Base-by-base conservation (phyloP, 768 basidiomycete species). In the Phylloporus sp. region DNA sequence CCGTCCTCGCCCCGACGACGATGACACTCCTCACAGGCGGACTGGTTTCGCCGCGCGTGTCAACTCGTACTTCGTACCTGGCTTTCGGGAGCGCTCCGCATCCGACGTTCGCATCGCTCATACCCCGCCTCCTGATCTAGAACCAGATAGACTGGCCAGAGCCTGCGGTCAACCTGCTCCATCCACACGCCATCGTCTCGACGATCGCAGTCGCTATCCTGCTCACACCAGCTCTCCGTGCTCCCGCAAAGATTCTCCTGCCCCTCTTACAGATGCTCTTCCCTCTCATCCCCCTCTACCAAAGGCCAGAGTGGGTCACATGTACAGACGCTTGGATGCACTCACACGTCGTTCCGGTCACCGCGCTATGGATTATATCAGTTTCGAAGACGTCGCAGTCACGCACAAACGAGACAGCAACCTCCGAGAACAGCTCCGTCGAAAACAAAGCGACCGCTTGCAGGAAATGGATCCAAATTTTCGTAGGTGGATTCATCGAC, bases 341-440 rank as follows among this genome's bases (percentile, higher is more conserved):
- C 66, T 68, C 20, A 43, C 55, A 0, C 63, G 66, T 20, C 63
- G 55, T 16, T 43, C 52, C 5, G 44, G 40, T 18, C 52, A 42
- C 36, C 66, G 61, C 8, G 68, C 58, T 26, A 61, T 68, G 59
- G 68, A 70, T 27, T 63, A 66, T 44, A 10, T 68, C 46, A 41
- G 29, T 4, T 56, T 56, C 7, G 66, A 67, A 43, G 65, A 68
- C 26, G 43, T 67, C 3, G 57, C 54, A 0, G 27, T 27, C 9
- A 40, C 54, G 22, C 56, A 66, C 24, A 55, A 49, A 16, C 53
- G 35, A 0, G 68, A 68, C 29, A 28, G 20, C 29, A 54, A 63
- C 3, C 48, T 70, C 1, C 51, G 63, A 18, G 68, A 66, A 12
- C 61, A 66, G 42, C 28, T 67, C 23, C 51, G 51, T 10, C 47